Evolutionary conservation across 495 filamentous ascomycete species (phyloP).

Genomic region (Penicillium daleae): DNA sequence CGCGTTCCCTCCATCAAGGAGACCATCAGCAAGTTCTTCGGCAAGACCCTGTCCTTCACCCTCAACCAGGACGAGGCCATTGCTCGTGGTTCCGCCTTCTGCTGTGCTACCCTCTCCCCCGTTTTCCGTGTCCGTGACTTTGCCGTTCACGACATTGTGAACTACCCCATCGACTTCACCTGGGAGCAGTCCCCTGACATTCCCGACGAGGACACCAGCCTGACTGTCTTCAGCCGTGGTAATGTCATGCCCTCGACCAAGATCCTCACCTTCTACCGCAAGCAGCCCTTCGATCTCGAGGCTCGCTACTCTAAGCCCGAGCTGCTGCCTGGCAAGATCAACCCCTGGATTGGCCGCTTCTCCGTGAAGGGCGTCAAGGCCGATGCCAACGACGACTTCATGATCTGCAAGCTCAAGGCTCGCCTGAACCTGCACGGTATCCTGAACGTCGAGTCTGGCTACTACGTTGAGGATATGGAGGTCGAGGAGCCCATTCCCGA

Average conservation of each 20-base stretch:
- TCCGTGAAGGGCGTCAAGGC: slow-evolving; percentile 89
- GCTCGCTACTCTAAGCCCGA: slow-evolving; percentile 90
- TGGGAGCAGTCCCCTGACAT: slow-evolving; percentile 99
- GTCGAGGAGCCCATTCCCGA: slow-evolving; percentile 87
- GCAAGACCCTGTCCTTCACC: slow-evolving; percentile 91
- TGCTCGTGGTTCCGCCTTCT: slow-evolving; percentile 94
- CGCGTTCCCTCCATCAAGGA: slow-evolving; percentile 95
- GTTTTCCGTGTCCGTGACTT: slow-evolving; percentile 99
- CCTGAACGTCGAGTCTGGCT: slow-evolving; percentile 94
- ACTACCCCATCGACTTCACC: slow-evolving; percentile 98
- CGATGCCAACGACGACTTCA: slow-evolving; percentile 87
- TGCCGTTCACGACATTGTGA: slow-evolving; percentile 94
- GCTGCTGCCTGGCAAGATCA: slow-evolving; percentile 84
- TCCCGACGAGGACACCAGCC: slow-evolving; percentile 95
- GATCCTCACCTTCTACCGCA: slow-evolving; percentile 99
- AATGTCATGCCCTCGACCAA: slow-evolving; percentile 99
- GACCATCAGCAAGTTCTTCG: slow-evolving; percentile 85
- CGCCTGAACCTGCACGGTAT: slow-evolving; percentile 96
- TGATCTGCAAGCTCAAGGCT: slow-evolving; percentile 99
- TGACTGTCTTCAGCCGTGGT: slow-evolving; percentile 96
- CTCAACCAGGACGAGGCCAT: slow-evolving; percentile 98
- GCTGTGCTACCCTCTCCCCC: slow-evolving; percentile 95
- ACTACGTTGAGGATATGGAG: slow-evolving; percentile 98
- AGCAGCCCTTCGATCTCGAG: slow-evolving; percentile 96
- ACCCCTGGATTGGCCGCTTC: slow-evolving; percentile 95